Conservation (phyloP, 2,329 filamentous ascomycete species). For the Cladorrhinum sp. region DNA sequence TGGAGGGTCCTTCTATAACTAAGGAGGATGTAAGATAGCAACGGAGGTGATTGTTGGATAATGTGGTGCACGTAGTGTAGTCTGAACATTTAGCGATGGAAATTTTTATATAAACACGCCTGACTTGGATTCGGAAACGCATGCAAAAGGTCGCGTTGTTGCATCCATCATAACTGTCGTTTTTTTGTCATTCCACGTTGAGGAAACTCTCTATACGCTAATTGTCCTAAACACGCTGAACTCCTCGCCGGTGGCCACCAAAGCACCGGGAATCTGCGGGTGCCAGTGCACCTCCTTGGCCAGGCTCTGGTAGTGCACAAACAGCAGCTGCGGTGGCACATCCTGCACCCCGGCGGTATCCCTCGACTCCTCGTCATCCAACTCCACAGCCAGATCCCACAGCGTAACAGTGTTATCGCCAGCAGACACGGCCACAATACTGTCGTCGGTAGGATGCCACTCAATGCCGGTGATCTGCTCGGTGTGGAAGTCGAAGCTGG, state of each 20-base stretch:
- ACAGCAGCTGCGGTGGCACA: constrained; percentile 89
- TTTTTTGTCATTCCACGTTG: not conserved
- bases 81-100: too few relatives aligned
- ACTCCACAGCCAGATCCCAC: constrained; percentile 94
- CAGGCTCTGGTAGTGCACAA: constrained; percentile 93
- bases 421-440: constrained; percentile 86
- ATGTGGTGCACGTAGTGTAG: too few relatives aligned
- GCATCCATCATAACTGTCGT: not conserved
- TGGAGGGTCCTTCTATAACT: not conserved
- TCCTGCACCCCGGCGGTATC: constrained; percentile 84
- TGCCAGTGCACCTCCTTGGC: constrained; percentile 98
- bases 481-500: constrained; percentile 91
- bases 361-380: constrained; percentile 94
- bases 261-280: constrained; percentile 83
- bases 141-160: too few relatives aligned
- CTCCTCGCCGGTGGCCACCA: constrained; percentile 86
- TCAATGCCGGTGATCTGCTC: constrained; percentile 94
- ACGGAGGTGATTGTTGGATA: too few relatives aligned
- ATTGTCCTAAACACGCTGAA: constrained; percentile 87
- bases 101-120: too few relatives aligned
- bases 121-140: too few relatives aligned
- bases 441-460: constrained; percentile 97
- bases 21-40: not conserved
- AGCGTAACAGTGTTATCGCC: constrained; percentile 92
- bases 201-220: constrained; percentile 56